Evolutionary conservation across 2,329 filamentous ascomycete species (phyloP).

Genomic region (Ophiocordyceps unilateralis): DNA sequence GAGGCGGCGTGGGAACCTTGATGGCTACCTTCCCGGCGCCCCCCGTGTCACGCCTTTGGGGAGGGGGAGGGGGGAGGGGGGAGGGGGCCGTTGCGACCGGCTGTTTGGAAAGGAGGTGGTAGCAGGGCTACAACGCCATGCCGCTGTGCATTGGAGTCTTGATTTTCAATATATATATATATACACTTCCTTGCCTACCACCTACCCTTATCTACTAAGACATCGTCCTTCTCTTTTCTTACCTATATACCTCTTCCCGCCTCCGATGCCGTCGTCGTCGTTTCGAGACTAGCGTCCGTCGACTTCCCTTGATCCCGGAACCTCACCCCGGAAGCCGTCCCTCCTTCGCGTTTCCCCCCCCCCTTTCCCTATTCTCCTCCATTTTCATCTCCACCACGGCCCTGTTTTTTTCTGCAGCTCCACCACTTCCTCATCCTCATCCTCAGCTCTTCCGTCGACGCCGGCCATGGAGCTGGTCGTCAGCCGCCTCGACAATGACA

Average conservation of each 20-base stretch:
- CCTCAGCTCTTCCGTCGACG: not conserved
- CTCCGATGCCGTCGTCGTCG: not conserved
- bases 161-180: too few relatives aligned
- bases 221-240: not conserved
- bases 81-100: too few relatives aligned
- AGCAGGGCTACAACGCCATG: too few relatives aligned
- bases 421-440: not conserved
- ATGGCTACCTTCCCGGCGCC: too few relatives aligned
- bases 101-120: too few relatives aligned
- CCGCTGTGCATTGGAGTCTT: too few relatives aligned
- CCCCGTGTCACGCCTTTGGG: too few relatives aligned
- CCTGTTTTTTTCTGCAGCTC: not conserved
- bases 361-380: not conserved
- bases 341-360: not conserved
- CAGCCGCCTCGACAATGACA: slow-evolving; percentile 52
- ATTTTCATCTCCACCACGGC: not conserved
- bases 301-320: not conserved
- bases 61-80: too few relatives aligned
- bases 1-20: too few relatives aligned
- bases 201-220: too few relatives aligned
- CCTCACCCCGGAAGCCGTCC: not conserved
- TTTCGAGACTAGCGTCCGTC: not conserved
- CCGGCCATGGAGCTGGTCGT: slow-evolving; percentile 20
- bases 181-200: too few relatives aligned
- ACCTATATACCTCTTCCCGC: not conserved